Evolutionary conservation across 164 flowering plant genomes (phyloP).

Genomic region (Annona squamosa): DNA sequence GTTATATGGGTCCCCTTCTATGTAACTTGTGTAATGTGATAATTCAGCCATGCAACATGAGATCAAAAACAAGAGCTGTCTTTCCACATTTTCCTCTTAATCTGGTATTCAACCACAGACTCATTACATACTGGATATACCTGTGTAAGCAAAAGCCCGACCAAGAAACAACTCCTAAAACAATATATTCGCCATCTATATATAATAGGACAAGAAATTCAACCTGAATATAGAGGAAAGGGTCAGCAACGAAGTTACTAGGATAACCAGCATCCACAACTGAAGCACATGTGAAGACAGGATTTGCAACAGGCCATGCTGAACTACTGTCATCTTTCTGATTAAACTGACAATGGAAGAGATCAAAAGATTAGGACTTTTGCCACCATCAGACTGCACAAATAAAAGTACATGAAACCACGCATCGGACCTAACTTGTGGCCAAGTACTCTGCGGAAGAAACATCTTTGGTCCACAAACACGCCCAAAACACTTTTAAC

Average conservation of each 20-base stretch:
- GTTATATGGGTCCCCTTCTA: too few species aligned
- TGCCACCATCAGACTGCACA: not conserved
- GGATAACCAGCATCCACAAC: constrained; percentile 27
- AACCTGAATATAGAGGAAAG: constrained; percentile 79
- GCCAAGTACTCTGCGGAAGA: not conserved
- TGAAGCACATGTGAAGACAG: constrained; percentile 44
- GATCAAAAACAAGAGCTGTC: not conserved
- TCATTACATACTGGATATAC: not conserved
- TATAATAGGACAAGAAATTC: not conserved
- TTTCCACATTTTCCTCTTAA: not conserved
- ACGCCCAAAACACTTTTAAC: not conserved
- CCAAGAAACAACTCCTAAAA: not conserved
- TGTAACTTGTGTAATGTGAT: too few species aligned
- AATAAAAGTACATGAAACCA: not conserved
- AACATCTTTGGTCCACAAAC: not conserved
- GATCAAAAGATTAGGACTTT: not conserved
- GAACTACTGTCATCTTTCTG: constrained; percentile 23
- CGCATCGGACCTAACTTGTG: not conserved
- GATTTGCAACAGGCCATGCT: constrained; percentile 83
- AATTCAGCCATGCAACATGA: not conserved
- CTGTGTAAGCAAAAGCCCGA: not conserved
- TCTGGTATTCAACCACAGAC: not conserved
- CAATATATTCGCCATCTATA: not conserved
- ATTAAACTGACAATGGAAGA: constrained; percentile 5
- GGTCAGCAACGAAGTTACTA: constrained; percentile 56